Base-by-base conservation (phyloP, 2,329 filamentous ascomycete genomes). In the Fusarium domesticum region DNA sequence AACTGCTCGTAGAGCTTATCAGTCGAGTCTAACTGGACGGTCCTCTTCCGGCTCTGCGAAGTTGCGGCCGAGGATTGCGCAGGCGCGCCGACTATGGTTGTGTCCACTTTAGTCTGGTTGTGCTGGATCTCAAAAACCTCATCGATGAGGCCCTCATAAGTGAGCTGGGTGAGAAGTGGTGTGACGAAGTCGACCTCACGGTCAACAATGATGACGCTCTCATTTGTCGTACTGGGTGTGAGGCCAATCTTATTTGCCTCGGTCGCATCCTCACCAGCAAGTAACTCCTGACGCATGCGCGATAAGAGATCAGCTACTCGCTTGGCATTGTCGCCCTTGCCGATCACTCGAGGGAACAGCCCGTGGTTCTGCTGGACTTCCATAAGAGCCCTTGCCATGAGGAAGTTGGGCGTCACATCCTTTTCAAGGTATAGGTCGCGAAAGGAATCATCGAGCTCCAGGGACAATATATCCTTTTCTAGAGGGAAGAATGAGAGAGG, bases 161-260 rank as follows among this genome's bases (percentile, higher is more conserved):
- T 98, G 50, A 98, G 73, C 64, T 98, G 93, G 1, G 92, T 97
- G 42, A 98, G 83, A 14, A 98, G 76, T 1, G 87, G 85, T 1
- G 93, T 96, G 14, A 92, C 89, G 60, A 93, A 90, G 65, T 98
- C 93, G 43, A 96, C 86, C 64, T 96, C 91, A 38, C 93, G 87
- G 66, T 98, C 93, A 43, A 98, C 90, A 48, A 98, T 87, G 59
- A 98, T 91, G 47, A 96, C 74, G 61, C 86, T 95, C 65, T 98
- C 93, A 37, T 90, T 87, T 6, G 84, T 84, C 10, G 86, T 86
- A 65, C 93, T 97, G 11, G 93, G 92, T 10, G 88, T 84, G 18
- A 95, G 73, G 6, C 87, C 87, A 35, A 84, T 73, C 54, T 78
- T 79, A 42, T 72, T 74, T 19, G 74, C 70, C 45, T 83, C 84